phyloP scores from a whole-genome alignment of 1,284 basidiomycete genomes.

The Trichosporon sp. region DNA sequence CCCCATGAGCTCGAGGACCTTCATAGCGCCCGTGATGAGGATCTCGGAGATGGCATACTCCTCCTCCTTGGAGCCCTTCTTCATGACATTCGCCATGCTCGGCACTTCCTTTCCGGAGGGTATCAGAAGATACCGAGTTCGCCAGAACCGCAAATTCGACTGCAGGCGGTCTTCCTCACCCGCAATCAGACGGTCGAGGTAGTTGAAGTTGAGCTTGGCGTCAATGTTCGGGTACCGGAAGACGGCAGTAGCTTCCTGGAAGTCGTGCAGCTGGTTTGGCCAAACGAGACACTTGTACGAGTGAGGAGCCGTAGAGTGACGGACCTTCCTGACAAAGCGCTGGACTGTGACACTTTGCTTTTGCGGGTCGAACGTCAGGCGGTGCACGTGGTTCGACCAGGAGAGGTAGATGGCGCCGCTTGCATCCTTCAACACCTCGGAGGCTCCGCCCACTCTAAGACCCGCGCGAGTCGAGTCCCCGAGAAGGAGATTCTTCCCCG shows the following conservation, averaged over 20 bases:
- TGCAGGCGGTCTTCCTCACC: slow-evolving; percentile 78
- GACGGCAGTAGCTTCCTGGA: slow-evolving; percentile 70
- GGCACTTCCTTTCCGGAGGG: slow-evolving; percentile 68
- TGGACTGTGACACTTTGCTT: slow-evolving; percentile 83
- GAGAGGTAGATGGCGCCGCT: slow-evolving; percentile 79
- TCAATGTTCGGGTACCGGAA: slow-evolving; percentile 62
- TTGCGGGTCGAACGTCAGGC: slow-evolving; percentile 70
- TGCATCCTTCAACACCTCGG: slow-evolving; percentile 64
- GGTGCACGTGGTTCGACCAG: slow-evolving; percentile 92
- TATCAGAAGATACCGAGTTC: slow-evolving; percentile 90
- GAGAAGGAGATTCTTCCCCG: slow-evolving; percentile 58
- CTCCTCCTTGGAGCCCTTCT: slow-evolving; percentile 65
- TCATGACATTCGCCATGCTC: slow-evolving; percentile 43
- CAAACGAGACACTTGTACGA: slow-evolving; percentile 86
- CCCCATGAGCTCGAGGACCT: slow-evolving; percentile 81
- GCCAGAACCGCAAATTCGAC: slow-evolving; percentile 82
- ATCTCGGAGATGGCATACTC: slow-evolving; percentile 79
- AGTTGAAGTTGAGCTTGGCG: slow-evolving; percentile 47
- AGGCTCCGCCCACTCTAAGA: slow-evolving; percentile 61
- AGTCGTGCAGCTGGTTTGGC: slow-evolving; percentile 82
- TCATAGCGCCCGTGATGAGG: slow-evolving; percentile 82
- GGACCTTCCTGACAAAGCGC: slow-evolving; percentile 75
- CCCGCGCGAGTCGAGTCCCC: slow-evolving; percentile 55
- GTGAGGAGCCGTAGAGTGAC: slow-evolving; percentile 58
- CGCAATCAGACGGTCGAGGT: slow-evolving; percentile 60